Evolutionary conservation across 257 asterid genomes (phyloP), one percentile per base, ranked within the genome.

Genomic region (Solanum etuberosum): DNA sequence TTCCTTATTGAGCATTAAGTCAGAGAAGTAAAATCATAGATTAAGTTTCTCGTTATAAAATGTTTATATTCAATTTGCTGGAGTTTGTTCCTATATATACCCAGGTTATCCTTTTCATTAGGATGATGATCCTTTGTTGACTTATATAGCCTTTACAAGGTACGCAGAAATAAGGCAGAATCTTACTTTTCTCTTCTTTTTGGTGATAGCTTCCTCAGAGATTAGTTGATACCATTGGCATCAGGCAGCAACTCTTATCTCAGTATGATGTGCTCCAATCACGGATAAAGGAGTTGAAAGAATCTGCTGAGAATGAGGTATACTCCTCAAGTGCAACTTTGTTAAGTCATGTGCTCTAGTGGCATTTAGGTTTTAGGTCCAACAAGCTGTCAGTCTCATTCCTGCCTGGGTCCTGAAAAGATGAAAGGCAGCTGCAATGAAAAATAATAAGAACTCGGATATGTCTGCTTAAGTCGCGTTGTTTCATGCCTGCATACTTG

Each of bases 251-350:
- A 87, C 93, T 97, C 37, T 87, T 97, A 85, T 94, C 97, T 83
- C 98, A 97, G 93, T 95, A 97, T 88, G 99, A 95, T 88, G 83
- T 94, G 81, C 98, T 97, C 59, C 98, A 97, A 91, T 91, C 95
- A 88, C 98, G 98, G 83, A 97, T 97, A 89, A 97, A 91, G 91
- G 97, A 92, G 92, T 89, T 95, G 88, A 95, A 95, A 91, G 91
- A 90, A 90, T 94, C 95, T 88, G 92, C 97, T 65, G 99, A 94
- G 91, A 93, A 95, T 87, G 99, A 97, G 99, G 99, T 96, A 88
- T 73, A 81, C 29, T 51, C 18, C 43, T 72, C 78, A 54, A 32
- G 73, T 46, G 74, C 42, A 51, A 67, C 71, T 43, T n/a, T 87
- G 40, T 32, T 73, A 61, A 40, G 31, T 8, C 25, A 67, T 11